Evolutionary conservation across 768 basidiomycete genomes (phyloP).

Genomic region (Tulasnella sp.): DNA sequence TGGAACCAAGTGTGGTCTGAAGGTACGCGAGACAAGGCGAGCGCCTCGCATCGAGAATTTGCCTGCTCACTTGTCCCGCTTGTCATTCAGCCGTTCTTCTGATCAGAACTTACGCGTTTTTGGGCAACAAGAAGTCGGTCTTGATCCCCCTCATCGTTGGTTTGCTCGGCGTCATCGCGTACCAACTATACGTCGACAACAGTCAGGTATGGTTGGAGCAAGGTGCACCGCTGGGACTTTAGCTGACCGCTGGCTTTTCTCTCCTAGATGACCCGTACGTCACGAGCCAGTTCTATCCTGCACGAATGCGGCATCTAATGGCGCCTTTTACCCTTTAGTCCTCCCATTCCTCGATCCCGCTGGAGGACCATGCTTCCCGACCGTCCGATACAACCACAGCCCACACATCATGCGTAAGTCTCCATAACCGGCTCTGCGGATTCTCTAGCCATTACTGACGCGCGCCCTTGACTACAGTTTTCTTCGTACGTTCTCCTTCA

Average conservation of each 20-base stretch:
- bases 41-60: neutral
- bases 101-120: conserved; percentile 19
- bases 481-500: conserved; percentile 10
- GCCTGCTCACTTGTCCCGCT: neutral
- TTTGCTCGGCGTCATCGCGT: neutral
- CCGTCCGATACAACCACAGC: conserved; percentile 4
- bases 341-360: conserved; percentile 24
- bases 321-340: neutral
- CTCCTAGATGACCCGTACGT: conserved; percentile 12
- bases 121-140: conserved; percentile 18
- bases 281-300: neutral
- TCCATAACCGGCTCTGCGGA: neutral
- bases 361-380: conserved; percentile 21
- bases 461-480: neutral
- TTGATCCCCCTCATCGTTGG: neutral
- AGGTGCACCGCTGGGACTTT: too few relatives aligned
- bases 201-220: neutral
- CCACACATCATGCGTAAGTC: conserved; percentile 22
- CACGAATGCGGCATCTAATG: neutral
- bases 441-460: neutral
- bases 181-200: conserved; percentile 24
- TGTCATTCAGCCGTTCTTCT: conserved; percentile 13
- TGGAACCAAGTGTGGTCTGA: conserved; percentile 25
- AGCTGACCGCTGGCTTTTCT: neutral
- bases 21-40: neutral